A percentile compares a stretch with the other conserved stretches of the same genome.
phyloP scores from a whole-genome alignment of 1,284 basidiomycete species.

The Austroboletus novae-zelandiae region DNA sequence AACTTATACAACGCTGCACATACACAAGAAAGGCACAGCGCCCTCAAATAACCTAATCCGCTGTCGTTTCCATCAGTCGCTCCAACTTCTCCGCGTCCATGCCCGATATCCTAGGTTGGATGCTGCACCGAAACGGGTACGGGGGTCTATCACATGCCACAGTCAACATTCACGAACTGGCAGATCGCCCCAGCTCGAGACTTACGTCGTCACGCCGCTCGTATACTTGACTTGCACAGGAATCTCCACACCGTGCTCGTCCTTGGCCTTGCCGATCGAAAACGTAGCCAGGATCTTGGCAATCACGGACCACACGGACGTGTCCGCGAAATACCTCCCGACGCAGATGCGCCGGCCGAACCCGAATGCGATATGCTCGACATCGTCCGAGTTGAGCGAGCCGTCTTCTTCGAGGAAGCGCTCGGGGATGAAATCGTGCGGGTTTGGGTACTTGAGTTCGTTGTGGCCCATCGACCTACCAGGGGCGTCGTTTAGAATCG shows the following conservation, averaged over 20 bases:
- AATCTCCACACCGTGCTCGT: slow-evolving; percentile 25
- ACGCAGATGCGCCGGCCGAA: slow-evolving; percentile 25
- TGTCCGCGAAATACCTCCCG: slow-evolving; percentile 19
- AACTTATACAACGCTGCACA: no score
- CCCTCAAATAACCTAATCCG: neutral
- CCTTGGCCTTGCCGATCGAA: slow-evolving; percentile 12
- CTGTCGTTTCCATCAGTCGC: slow-evolving; percentile 14
- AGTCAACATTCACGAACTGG: neutral
- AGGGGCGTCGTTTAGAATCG: neutral
- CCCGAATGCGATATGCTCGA: slow-evolving; percentile 13
- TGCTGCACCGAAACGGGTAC: slow-evolving; percentile 19
- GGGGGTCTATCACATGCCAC: slow-evolving; percentile 13
- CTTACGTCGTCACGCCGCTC: slow-evolving; percentile 16
- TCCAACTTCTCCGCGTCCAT: slow-evolving; percentile 13
- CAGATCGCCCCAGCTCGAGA: neutral
- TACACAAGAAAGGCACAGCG: neutral
- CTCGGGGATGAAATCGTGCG: slow-evolving; percentile 23
- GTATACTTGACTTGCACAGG: slow-evolving; percentile 13
- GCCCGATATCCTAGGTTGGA: slow-evolving; percentile 14
- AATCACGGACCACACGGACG: slow-evolving; percentile 18
- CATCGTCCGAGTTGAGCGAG: slow-evolving; percentile 8
- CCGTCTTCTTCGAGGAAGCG: slow-evolving; percentile 22
- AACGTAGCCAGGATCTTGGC: slow-evolving; percentile 19
- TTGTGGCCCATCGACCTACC: slow-evolving; percentile 25
- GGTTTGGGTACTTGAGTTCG: slow-evolving; percentile 14